Evolutionary conservation across 208 protist genomes (phyloP).

Genomic region (Leishmania major): DNA sequence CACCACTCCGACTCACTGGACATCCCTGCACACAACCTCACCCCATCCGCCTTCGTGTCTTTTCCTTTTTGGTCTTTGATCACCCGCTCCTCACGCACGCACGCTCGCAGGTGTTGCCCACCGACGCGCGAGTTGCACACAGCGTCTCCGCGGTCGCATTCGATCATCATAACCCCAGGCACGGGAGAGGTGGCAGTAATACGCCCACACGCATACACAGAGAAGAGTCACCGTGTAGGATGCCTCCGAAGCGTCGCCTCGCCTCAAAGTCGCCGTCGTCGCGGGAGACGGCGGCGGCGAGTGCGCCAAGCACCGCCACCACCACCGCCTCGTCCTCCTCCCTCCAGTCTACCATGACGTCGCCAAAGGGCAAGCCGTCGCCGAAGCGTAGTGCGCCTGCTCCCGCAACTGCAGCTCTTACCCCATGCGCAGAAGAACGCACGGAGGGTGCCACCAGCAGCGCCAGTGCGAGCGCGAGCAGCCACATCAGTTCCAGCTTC

Average conservation of each 20-base stretch:
- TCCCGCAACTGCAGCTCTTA: not conserved
- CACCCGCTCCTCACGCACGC: not conserved
- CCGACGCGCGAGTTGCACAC: not conserved
- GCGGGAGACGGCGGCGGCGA: not conserved
- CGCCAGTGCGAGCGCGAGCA: constrained; percentile 18
- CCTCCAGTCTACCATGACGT: not conserved
- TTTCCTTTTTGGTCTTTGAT: not conserved
- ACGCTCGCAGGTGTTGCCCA: not conserved
- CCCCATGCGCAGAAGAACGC: constrained; percentile 1
- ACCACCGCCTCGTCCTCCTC: not conserved
- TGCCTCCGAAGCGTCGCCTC: constrained; percentile 67
- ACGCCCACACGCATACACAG: not conserved
- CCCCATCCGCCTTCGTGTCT: not conserved
- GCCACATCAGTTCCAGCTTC: constrained; percentile 3
- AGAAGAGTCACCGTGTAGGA: constrained; percentile 17
- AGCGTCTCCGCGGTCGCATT: not conserved
- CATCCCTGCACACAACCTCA: not conserved
- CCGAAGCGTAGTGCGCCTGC: constrained; percentile 1
- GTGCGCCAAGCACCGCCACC: not conserved
- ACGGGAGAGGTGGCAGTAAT: not conserved
- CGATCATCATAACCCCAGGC: not conserved
- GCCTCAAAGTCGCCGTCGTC: constrained; percentile 10
- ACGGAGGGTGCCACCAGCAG: constrained; percentile 20
- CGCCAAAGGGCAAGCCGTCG: constrained; percentile 8
- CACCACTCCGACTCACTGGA: not conserved